A percentile compares a stretch with the other conserved stretches of the same genome.
Evolutionary conservation across 1,284 basidiomycete species (phyloP).

Genomic region (Leccinum pachyderme): DNA sequence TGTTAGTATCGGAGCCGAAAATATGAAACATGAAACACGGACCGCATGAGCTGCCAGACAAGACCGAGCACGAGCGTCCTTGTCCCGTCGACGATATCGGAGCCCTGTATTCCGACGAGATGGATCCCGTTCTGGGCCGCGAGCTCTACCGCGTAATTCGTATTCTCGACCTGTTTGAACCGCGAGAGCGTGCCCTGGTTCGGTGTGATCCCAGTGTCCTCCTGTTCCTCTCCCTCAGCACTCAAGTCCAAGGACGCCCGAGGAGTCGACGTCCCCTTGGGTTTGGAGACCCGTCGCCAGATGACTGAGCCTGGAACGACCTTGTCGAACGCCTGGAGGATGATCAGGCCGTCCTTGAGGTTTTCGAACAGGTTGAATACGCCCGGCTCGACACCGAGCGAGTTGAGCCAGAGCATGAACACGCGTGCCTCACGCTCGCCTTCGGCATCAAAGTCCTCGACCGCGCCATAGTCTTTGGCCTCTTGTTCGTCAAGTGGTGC

Average conservation of each 20-base stretch:
- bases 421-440: constrained; percentile 97
- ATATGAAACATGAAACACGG: constrained; percentile 20
- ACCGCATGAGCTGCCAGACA: constrained; percentile 98
- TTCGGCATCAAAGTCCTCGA: constrained; percentile 99
- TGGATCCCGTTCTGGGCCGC: constrained; percentile 95
- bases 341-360: constrained; percentile 86
- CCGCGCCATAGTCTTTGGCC: constrained; percentile 76
- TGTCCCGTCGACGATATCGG: constrained; percentile 92
- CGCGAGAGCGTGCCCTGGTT: constrained; percentile 84
- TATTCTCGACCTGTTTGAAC: constrained; percentile 98
- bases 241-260: constrained; percentile 34
- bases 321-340: constrained; percentile 97
- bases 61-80: constrained; percentile 93
- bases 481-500: constrained; percentile 91
- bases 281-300: constrained; percentile 94
- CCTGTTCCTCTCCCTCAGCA: constrained; percentile 67
- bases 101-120: constrained; percentile 95
- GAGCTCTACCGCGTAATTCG: constrained; percentile 93
- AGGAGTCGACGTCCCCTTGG: constrained; percentile 59
- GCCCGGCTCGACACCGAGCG: constrained; percentile 91
- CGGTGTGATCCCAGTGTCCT: constrained; percentile 73
- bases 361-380: constrained; percentile 98
- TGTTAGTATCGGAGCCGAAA: not conserved
- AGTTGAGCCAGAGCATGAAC: constrained; percentile 98
- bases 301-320: constrained; percentile 88